These are phyloP conservation scores for Athelia psychrophila DNA, from an alignment of 1,284 basidiomycete species.

Conservation along the genomic window DNA sequence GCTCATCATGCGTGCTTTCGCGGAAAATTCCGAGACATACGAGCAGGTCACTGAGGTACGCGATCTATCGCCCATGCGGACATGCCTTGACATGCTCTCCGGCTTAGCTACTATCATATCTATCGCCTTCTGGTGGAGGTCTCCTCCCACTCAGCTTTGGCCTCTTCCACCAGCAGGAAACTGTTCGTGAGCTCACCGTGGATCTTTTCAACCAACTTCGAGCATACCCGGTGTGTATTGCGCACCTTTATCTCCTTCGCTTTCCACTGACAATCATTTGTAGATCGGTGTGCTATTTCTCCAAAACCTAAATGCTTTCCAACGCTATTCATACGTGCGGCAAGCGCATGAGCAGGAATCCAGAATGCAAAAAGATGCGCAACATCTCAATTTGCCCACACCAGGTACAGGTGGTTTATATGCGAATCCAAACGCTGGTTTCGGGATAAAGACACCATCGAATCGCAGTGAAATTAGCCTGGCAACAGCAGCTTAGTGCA, in stretches of 20 bases:
- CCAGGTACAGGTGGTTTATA: conserved; percentile 17
- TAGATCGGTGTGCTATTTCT: conserved; percentile 87
- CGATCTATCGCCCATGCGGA: conserved; percentile 8
- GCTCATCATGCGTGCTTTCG: conserved; percentile 73
- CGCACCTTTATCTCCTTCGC: conserved; percentile 2
- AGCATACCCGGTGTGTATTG: conserved; percentile 60
- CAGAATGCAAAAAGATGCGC: conserved; percentile 35
- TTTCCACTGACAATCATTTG: conserved; percentile 5
- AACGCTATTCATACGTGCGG: conserved; percentile 82
- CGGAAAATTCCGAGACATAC: conserved; percentile 69
- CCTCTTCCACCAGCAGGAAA: conserved; percentile 81
- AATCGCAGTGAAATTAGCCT: conserved; percentile 49
- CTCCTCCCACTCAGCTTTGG: conserved; percentile 85
- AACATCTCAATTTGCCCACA: conserved; percentile 34
- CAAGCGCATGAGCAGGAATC: conserved; percentile 64
- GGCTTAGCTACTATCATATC: conserved; percentile 72
- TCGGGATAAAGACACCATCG: conserved; percentile 30
- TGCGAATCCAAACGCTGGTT: conserved; percentile 17
- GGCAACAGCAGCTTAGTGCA: conserved; percentile 23
- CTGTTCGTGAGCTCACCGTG: conserved; percentile 75
- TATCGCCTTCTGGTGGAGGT: conserved; percentile 81
- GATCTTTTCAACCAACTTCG: conserved; percentile 83
- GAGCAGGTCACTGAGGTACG: conserved; percentile 89
- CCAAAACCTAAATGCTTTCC: conserved; percentile 86
- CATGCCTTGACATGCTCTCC: neutral